Conservation (phyloP, 805 yeast genomes). For the Candida taoyuanica region DNA sequence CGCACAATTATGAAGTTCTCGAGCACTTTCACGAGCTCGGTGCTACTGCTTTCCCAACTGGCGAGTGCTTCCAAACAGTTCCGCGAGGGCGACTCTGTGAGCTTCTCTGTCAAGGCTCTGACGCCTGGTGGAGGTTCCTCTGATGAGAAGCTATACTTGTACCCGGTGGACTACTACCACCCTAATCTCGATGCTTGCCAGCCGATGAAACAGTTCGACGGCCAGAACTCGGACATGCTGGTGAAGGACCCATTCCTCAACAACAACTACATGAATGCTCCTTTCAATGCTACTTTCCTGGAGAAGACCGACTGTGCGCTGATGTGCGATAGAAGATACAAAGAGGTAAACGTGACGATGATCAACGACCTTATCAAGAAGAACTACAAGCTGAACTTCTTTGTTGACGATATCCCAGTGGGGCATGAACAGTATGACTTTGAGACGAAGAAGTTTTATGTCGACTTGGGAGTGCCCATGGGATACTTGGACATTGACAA, state of each 20-base stretch:
- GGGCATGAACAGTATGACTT: conserved; percentile 28
- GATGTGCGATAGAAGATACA: conserved; percentile 20
- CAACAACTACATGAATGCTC: conserved; percentile 17
- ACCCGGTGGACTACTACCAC: conserved; percentile 25
- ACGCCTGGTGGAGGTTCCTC: conserved; percentile 26
- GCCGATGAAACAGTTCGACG: conserved; percentile 12
- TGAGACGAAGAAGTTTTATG: conserved; percentile 25
- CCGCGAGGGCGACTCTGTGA: conserved; percentile 18
- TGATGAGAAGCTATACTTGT: conserved; percentile 23
- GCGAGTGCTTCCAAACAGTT: conserved; percentile 5
- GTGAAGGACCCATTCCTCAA: conserved; percentile 15
- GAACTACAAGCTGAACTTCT: conserved; percentile 29
- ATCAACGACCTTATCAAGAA: conserved; percentile 27
- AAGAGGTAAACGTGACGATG: conserved; percentile 22
- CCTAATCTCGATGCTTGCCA: conserved; percentile 21
- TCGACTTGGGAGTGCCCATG: conserved; percentile 27
- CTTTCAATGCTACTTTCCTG: conserved; percentile 21
- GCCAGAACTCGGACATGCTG: conserved; percentile 2
- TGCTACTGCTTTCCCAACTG: conserved; percentile 1
- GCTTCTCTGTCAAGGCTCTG: conserved; percentile 20
- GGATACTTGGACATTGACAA: conserved; percentile 28
- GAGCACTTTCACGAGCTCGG: not conserved
- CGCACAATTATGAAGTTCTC: not conserved
- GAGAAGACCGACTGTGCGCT: conserved; percentile 10
- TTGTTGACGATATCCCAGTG: conserved; percentile 28